These are phyloP conservation scores for Talaromyces nanjingensis DNA, from an alignment of 495 filamentous ascomycete species.

Conservation along the genomic window DNA sequence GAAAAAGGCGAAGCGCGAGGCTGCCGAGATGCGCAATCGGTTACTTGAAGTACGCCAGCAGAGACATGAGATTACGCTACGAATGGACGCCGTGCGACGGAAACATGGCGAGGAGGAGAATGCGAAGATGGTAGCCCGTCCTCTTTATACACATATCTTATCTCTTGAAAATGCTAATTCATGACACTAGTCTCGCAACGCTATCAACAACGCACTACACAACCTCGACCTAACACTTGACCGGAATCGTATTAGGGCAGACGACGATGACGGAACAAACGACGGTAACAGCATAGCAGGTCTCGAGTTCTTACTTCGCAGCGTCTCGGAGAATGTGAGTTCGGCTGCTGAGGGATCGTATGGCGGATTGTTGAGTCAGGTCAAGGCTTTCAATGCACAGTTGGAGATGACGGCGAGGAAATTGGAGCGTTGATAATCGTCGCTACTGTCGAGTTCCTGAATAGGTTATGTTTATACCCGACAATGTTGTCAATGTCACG, in stretches of 20 bases:
- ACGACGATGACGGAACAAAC: constrained; percentile 10
- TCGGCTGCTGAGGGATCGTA: constrained; percentile 28
- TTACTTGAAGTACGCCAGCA: constrained; percentile 57
- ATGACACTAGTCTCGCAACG: constrained; percentile 26
- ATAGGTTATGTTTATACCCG: background rate
- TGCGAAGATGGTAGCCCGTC: constrained; percentile 25
- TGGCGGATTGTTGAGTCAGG: constrained; percentile 35
- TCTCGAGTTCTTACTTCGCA: constrained; percentile 37
- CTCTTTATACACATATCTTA: background rate
- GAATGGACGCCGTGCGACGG: constrained; percentile 61
- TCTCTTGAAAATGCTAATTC: background rate
- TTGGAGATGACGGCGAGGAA: constrained; percentile 29
- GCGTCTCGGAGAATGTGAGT: constrained; percentile 35
- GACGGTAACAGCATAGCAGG: constrained; percentile 20
- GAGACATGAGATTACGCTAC: constrained; percentile 58
- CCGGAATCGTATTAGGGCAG: constrained; percentile 27
- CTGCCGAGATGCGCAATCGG: constrained; percentile 55
- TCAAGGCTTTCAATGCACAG: constrained; percentile 38
- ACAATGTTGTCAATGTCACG: background rate
- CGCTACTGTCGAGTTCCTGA: background rate
- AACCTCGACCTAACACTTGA: constrained; percentile 39
- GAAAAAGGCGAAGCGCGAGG: constrained; percentile 57
- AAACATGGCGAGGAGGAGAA: constrained; percentile 42
- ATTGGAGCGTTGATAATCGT: constrained; percentile 16
- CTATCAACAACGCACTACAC: constrained; percentile 41